phyloP scores from a whole-genome alignment of 208 protist genomes.

The Trypanosoma melophagium region DNA sequence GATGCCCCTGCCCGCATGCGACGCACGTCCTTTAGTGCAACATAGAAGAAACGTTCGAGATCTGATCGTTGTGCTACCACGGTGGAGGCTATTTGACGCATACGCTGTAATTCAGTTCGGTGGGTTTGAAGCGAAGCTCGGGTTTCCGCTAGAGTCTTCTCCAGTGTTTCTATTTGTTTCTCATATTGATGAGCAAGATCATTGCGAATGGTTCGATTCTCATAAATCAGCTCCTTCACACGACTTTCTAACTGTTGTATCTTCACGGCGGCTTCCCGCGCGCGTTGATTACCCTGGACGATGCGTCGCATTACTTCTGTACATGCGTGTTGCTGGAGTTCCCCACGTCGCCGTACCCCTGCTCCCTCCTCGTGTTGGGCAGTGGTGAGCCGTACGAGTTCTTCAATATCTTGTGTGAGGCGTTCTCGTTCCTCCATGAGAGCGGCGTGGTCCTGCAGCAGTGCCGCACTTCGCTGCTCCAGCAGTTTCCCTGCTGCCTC shows the following conservation, averaged over 20 bases:
- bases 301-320: slow-evolving; percentile 59
- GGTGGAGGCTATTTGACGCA: slow-evolving; percentile 45
- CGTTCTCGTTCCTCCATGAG: slow-evolving; percentile 53
- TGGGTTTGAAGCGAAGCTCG: slow-evolving; percentile 42
- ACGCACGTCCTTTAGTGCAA: slow-evolving; percentile 61
- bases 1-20: slow-evolving; percentile 22
- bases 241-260: slow-evolving; percentile 55
- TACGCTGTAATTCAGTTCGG: slow-evolving; percentile 50
- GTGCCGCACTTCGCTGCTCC: slow-evolving; percentile 36
- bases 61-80: slow-evolving; percentile 72
- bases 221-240: slow-evolving; percentile 40
- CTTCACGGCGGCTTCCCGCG: slow-evolving; percentile 48
- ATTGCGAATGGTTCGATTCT: slow-evolving; percentile 30
- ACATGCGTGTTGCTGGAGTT: slow-evolving; percentile 59
- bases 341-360: slow-evolving; percentile 40
- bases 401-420: slow-evolving; percentile 62
- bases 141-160: slow-evolving; percentile 50
- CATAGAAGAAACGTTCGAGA: slow-evolving; percentile 80
- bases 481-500: slow-evolving; percentile 42
- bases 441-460: slow-evolving; percentile 45
- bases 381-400: slow-evolving; percentile 60
- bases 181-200: slow-evolving; percentile 40
- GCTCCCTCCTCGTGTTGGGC: slow-evolving; percentile 48
- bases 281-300: slow-evolving; percentile 38
- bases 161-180: slow-evolving; percentile 36